Evolutionary conservation across 2,329 filamentous ascomycete species (phyloP).

Genomic region (Phialemoniopsis sp.): DNA sequence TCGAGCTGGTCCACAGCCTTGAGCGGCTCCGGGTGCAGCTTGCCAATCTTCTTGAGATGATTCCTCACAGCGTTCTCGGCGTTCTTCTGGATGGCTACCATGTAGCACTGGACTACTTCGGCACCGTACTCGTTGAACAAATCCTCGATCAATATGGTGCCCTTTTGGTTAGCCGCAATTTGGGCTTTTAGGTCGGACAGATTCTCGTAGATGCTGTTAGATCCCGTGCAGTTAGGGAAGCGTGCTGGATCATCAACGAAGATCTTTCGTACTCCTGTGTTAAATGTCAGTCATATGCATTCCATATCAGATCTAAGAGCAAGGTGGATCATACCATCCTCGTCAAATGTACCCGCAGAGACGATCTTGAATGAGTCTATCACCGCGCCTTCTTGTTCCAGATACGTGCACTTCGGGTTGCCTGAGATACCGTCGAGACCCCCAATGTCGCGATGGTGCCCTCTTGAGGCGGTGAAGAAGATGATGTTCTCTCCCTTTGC

Average conservation of each 20-base stretch:
- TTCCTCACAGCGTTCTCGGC: slow-evolving; percentile 69
- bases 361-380: slow-evolving; percentile 61
- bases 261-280: slow-evolving; percentile 62
- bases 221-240: slow-evolving; percentile 65
- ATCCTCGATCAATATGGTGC: slow-evolving; percentile 66
- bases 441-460: slow-evolving; percentile 70
- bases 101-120: slow-evolving; percentile 70
- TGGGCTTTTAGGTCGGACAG: slow-evolving; percentile 73
- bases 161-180: slow-evolving; percentile 70
- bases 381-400: slow-evolving; percentile 54
- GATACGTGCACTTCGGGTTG: slow-evolving; percentile 62
- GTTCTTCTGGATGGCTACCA: slow-evolving; percentile 73
- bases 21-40: slow-evolving; percentile 39
- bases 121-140: slow-evolving; percentile 72
- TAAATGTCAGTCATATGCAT: no score
- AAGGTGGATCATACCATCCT: slow-evolving; percentile 64
- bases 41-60: slow-evolving; percentile 60
- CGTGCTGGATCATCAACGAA: slow-evolving; percentile 56
- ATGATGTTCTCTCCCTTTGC: slow-evolving; percentile 45
- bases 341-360: slow-evolving; percentile 65
- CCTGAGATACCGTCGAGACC: slow-evolving; percentile 67
- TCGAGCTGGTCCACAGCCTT: slow-evolving; percentile 32
- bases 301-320: slow-evolving; percentile 61
- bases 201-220: slow-evolving; percentile 69
- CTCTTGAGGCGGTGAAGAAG: slow-evolving; percentile 68